Conservation (phyloP, 2,329 filamentous ascomycete genomes). For the Botrytis paeoniae region DNA sequence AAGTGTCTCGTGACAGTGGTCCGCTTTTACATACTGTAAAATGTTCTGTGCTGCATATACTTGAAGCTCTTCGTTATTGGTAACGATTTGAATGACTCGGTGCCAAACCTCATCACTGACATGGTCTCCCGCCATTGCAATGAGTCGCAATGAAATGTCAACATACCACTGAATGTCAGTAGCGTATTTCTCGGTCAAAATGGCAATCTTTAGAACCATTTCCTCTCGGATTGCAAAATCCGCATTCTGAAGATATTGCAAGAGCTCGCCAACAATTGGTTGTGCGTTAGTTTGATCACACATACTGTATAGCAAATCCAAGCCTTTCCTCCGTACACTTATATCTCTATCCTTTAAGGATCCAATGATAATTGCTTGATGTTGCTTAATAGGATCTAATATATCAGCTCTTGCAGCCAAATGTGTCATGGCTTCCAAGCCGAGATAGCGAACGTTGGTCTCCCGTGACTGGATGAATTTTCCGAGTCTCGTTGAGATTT, state of each 20-base stretch:
- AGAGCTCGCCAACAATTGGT: slow-evolving; percentile 86
- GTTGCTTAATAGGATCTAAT: slow-evolving; percentile 94
- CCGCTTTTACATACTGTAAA: slow-evolving; percentile 84
- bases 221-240: slow-evolving; percentile 98
- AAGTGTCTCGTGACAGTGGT: slow-evolving; percentile 93
- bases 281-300: slow-evolving; percentile 94
- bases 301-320: slow-evolving; percentile 99
- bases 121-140: slow-evolving; percentile 95
- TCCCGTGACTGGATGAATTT: slow-evolving; percentile 96
- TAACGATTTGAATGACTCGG: slow-evolving; percentile 96
- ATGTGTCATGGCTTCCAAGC: slow-evolving; percentile 97
- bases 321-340: slow-evolving; percentile 89
- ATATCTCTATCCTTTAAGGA: slow-evolving; percentile 95
- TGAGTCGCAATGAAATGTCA: slow-evolving; percentile 89
- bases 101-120: slow-evolving; percentile 99
- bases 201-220: slow-evolving; percentile 99
- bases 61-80: slow-evolving; percentile 97
- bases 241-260: slow-evolving; percentile 92
- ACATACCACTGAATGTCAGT: slow-evolving; percentile 99
- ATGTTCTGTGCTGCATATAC: slow-evolving; percentile 94
- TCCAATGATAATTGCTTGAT: slow-evolving; percentile 92
- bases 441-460: slow-evolving; percentile 95
- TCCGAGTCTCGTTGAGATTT: slow-evolving; percentile 85
- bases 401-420: slow-evolving; percentile 91
- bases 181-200: slow-evolving; percentile 96